Base-by-base conservation (phyloP, 345 rosid genomes). In the Diplotaxis tenuifolia region DNA sequence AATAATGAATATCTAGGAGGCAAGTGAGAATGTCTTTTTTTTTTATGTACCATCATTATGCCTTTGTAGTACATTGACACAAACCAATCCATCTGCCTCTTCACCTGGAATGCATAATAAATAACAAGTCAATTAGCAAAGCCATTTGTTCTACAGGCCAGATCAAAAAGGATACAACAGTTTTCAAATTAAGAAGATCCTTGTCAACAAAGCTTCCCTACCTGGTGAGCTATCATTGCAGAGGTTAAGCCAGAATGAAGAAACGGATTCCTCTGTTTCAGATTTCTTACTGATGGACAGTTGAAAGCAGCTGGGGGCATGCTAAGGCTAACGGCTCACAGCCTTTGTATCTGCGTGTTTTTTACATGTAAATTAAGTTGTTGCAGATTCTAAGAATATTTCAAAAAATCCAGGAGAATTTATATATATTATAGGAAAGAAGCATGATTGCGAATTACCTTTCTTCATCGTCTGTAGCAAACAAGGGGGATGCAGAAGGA, bases 211-310 rank as follows among this genome's bases (percentile, higher is more conserved):
- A 34, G 55, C 45, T 42, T 36, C 19, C 29, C 12, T 81, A 95
- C 99, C 97, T 92, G 96, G 72, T 95, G 92, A 60, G 98, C 89
- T 65, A 95, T 83, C 87, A 84, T 85, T 60, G 84, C 85, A 62
- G 98, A 90, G 67, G 66, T 50, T 87, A 62, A 25, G 79, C 99
- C 98, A 95, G 79, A 95, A 88, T 65, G 82, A 70, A 73, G 67
- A 29, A 34, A 67, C 73, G 60, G 88, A 68, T 68, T 80, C 82
- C 65, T 84, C 89, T 66, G 79, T 69, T 82, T 81, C 85, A 18
- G 87, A 31, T 52, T 80, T 84, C 58, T 78, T 82, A 21, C 50
- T 75, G 40, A 73, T 57, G 97, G 91, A 52, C 99, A 95, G 62
- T 83, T 82, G 80, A 92, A 86, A 66, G 84, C 78, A 72, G 82